phyloP scores from a whole-genome alignment of 495 filamentous ascomycete genomes.

The Delitschia confertaspora region DNA sequence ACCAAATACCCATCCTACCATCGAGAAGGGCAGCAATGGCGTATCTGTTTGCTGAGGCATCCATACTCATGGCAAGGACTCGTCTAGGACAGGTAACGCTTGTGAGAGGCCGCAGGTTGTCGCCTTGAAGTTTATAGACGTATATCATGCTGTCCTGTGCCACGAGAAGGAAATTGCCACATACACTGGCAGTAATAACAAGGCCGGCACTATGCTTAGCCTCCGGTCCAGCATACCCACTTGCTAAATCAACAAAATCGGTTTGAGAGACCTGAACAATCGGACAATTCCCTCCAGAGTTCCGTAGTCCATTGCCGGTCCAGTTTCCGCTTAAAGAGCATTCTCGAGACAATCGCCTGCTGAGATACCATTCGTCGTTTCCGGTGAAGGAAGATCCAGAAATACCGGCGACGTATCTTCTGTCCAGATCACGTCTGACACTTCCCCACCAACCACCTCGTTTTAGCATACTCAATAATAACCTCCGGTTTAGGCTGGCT shows the following conservation, averaged over 20 bases:
- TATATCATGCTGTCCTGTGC: slow-evolving; percentile 52
- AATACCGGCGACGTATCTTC: not conserved
- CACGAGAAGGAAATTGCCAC: slow-evolving; percentile 51
- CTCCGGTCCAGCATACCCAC: slow-evolving; percentile 21
- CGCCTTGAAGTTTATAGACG: slow-evolving; percentile 47
- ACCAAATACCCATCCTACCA: slow-evolving; percentile 55
- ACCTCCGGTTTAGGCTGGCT: slow-evolving; percentile 45
- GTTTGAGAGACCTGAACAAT: slow-evolving; percentile 9
- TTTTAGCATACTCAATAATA: slow-evolving; percentile 48
- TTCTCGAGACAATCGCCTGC: slow-evolving; percentile 52
- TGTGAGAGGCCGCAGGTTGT: slow-evolving; percentile 40
- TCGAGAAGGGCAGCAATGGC: slow-evolving; percentile 54
- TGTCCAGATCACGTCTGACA: slow-evolving; percentile 34
- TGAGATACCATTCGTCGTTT: slow-evolving; percentile 49
- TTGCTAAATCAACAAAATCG: slow-evolving; percentile 35
- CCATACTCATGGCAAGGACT: slow-evolving; percentile 56
- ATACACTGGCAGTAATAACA: slow-evolving; percentile 49
- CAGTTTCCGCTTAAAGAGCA: slow-evolving; percentile 48
- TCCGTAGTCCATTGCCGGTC: slow-evolving; percentile 37
- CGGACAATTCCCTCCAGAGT: not conserved
- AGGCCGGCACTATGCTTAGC: slow-evolving; percentile 25
- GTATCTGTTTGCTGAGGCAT: slow-evolving; percentile 48
- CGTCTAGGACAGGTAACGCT: slow-evolving; percentile 51
- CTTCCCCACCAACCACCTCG: slow-evolving; percentile 53
- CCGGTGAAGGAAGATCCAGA: slow-evolving; percentile 9